Percentiles rank a stretch among this genome's conserved stretches.
phyloP scores from a whole-genome alignment of 2,329 filamentous ascomycete genomes.

The Talaromyces pinophilus region DNA sequence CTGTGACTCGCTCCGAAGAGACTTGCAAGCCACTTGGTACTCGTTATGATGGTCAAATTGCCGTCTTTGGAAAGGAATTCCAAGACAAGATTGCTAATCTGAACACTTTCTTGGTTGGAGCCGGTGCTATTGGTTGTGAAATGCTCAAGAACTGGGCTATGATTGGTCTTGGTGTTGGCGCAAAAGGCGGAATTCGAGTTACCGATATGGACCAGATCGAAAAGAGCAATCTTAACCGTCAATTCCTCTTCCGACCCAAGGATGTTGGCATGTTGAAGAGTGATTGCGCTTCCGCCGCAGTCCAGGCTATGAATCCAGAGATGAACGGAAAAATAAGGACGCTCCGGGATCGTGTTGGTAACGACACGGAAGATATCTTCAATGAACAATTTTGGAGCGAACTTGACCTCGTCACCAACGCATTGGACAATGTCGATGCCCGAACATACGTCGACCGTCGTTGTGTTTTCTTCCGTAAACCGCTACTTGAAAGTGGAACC shows the following conservation, averaged over 20 bases:
- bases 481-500: conserved; percentile 92
- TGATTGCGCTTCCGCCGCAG: conserved; percentile 86
- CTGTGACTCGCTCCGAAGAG: conserved; percentile 74
- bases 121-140: conserved; percentile 96
- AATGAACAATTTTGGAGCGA: conserved; percentile 87
- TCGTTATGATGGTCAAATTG: conserved; percentile 95
- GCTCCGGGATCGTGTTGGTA: conserved; percentile 84
- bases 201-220: conserved; percentile 99
- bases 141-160: conserved; percentile 99
- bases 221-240: conserved; percentile 96
- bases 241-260: conserved; percentile 90
- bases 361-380: conserved; percentile 91
- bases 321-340: conserved; percentile 81
- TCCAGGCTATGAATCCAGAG: conserved; percentile 93
- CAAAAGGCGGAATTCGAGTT: conserved; percentile 83
- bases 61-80: conserved; percentile 89
- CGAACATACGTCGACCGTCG: conserved; percentile 93
- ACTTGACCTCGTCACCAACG: conserved; percentile 92
- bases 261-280: conserved; percentile 98
- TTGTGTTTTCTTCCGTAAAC: conserved; percentile 98
- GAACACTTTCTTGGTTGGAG: conserved; percentile 91
- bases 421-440: conserved; percentile 95
- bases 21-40: conserved; percentile 81
- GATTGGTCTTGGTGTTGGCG: conserved; percentile 90
- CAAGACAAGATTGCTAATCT: conserved; percentile 91